These are phyloP conservation scores for Pseudocercospora macadamiae DNA, from an alignment of 2,329 filamentous ascomycete genomes.

Conservation along the genomic window DNA sequence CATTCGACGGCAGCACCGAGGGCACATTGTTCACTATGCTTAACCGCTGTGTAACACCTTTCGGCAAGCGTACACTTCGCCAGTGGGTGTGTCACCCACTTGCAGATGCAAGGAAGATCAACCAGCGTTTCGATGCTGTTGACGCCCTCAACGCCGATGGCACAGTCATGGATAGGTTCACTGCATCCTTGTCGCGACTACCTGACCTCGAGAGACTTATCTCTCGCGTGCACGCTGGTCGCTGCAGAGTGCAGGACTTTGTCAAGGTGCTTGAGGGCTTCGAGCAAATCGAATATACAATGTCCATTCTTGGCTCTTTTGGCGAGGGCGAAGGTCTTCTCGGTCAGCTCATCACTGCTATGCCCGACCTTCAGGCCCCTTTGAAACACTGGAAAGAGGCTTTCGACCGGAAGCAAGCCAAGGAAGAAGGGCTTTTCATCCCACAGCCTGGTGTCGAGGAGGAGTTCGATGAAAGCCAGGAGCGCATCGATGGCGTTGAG, in stretches of 20 bases:
- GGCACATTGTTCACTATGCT: slow-evolving; percentile 89
- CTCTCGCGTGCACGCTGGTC: slow-evolving; percentile 88
- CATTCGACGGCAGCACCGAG: slow-evolving; percentile 78
- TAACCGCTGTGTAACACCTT: slow-evolving; percentile 93
- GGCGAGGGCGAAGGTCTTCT: slow-evolving; percentile 81
- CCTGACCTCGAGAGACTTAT: slow-evolving; percentile 93
- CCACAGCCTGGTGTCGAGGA: slow-evolving; percentile 86
- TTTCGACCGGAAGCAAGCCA: slow-evolving; percentile 81
- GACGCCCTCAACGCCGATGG: slow-evolving; percentile 87
- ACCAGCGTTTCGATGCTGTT: slow-evolving; percentile 90
- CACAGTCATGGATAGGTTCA: slow-evolving; percentile 81
- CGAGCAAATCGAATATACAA: slow-evolving; percentile 95
- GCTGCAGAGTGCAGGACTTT: slow-evolving; percentile 90
- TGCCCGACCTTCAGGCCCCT: slow-evolving; percentile 79
- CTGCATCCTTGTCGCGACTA: slow-evolving; percentile 83
- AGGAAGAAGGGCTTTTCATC: slow-evolving; percentile 77
- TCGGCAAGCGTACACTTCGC: slow-evolving; percentile 92
- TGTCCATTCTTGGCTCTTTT: slow-evolving; percentile 74
- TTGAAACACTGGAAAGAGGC: slow-evolving; percentile 87
- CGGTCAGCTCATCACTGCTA: slow-evolving; percentile 76
- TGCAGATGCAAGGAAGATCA: slow-evolving; percentile 83
- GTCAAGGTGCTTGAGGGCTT: slow-evolving; percentile 92
- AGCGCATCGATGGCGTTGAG: slow-evolving; percentile 75
- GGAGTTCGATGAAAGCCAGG: slow-evolving; percentile 85
- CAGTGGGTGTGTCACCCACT: slow-evolving; percentile 98